phyloP scores from a whole-genome alignment of 371 early-diverging fungal genomes.

The Mucor circinelloides region DNA sequence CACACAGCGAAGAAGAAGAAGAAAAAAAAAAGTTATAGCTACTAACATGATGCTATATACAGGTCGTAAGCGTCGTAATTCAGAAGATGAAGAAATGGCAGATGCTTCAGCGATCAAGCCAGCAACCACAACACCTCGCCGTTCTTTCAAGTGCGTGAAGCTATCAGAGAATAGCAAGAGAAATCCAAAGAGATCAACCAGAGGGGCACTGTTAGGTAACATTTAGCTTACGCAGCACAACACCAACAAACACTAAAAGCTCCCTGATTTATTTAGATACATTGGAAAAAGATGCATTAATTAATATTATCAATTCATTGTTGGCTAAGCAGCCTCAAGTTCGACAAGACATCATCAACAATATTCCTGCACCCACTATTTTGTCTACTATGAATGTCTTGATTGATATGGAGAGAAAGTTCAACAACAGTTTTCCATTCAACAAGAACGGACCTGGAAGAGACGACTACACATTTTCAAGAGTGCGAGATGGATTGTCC shows the following conservation, averaged over 20 bases:
- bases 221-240: not conserved
- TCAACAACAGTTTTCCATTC: slow-evolving; percentile 85
- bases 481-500: slow-evolving; percentile 75
- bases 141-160: slow-evolving; percentile 13
- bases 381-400: slow-evolving; percentile 73
- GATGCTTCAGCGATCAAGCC: slow-evolving; percentile 13
- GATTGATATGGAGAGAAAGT: slow-evolving; percentile 66
- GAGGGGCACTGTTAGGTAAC: slow-evolving; percentile 38
- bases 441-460: slow-evolving; percentile 76
- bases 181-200: slow-evolving; percentile 33
- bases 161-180: slow-evolving; percentile 25
- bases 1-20: too few species aligned
- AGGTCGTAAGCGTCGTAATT: slow-evolving; percentile 49
- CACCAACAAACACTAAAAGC: not conserved
- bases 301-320: slow-evolving; percentile 71
- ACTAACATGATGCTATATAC: not conserved
- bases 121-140: slow-evolving; percentile 12
- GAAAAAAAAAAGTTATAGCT: not conserved
- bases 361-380: slow-evolving; percentile 89
- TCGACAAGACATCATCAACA: slow-evolving; percentile 68
- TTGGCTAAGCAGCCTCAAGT: slow-evolving; percentile 74
- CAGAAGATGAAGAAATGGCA: slow-evolving; percentile 55
- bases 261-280: slow-evolving; percentile 45
- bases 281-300: slow-evolving; percentile 74
- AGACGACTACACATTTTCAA: slow-evolving; percentile 88